Conservation (phyloP, 2,329 filamentous ascomycete species). For the Septoria linicola region DNA sequence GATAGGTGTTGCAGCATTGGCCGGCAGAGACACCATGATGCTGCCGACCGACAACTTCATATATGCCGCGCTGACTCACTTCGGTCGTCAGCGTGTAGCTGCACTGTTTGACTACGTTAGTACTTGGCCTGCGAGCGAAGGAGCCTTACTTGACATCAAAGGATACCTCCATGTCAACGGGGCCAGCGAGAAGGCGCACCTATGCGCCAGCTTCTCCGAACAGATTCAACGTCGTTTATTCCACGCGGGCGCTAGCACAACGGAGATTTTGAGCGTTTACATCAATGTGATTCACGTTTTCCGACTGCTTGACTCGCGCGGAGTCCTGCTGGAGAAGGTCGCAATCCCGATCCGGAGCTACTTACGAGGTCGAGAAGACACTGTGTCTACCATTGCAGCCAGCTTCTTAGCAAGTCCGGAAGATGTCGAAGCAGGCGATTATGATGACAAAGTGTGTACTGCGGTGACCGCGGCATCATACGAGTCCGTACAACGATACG, state of each 20-base stretch:
- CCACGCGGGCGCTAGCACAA: conserved; percentile 72
- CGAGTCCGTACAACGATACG: background rate
- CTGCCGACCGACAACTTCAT: conserved; percentile 60
- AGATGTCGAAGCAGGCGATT: conserved; percentile 36
- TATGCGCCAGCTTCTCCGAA: conserved; percentile 68
- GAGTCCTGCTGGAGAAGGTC: conserved; percentile 73
- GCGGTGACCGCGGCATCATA: conserved; percentile 39
- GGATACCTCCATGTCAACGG: conserved; percentile 65
- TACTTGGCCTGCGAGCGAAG: conserved; percentile 68
- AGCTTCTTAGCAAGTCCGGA: conserved; percentile 57
- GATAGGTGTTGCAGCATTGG: conserved; percentile 44
- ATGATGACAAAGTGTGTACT: conserved; percentile 37
- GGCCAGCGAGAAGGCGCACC: conserved; percentile 64
- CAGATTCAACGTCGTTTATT: conserved; percentile 66
- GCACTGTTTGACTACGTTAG: conserved; percentile 79
- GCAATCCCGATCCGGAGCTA: conserved; percentile 73
- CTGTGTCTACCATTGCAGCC: conserved; percentile 72
- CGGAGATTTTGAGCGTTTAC: conserved; percentile 73
- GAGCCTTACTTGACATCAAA: conserved; percentile 71
- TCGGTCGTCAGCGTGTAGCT: conserved; percentile 67
- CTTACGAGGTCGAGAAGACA: conserved; percentile 72
- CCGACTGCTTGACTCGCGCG: conserved; percentile 71
- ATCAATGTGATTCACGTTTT: conserved; percentile 77
- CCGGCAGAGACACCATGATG: conserved; percentile 23
- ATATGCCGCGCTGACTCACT: conserved; percentile 65